These are phyloP conservation scores for Pisolithus orientalis DNA, from an alignment of 768 basidiomycete genomes.

Conservation along the genomic window DNA sequence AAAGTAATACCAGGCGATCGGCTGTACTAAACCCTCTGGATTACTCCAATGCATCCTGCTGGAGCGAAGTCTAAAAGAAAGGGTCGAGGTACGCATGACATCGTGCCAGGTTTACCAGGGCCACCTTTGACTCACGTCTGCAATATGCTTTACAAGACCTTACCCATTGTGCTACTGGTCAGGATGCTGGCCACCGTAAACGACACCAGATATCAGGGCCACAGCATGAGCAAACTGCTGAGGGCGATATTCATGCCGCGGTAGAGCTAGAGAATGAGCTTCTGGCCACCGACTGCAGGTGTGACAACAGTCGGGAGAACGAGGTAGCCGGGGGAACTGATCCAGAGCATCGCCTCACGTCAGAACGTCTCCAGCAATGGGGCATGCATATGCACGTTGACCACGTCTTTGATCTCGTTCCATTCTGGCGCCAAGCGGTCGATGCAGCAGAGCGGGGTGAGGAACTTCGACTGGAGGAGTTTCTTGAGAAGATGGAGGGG, in stretches of 20 bases:
- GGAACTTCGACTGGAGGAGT: slow-evolving; percentile 38
- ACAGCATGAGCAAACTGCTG: slow-evolving; percentile 24
- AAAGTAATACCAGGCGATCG: too few relatives aligned
- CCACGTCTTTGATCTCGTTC: slow-evolving; percentile 42
- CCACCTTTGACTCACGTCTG: not conserved
- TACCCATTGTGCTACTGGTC: slow-evolving; percentile 19
- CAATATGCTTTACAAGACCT: slow-evolving; percentile 16
- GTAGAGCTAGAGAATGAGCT: too few relatives aligned
- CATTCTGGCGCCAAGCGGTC: slow-evolving; percentile 48
- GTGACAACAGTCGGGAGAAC: slow-evolving; percentile 4
- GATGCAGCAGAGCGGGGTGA: slow-evolving; percentile 42
- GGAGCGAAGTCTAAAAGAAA: slow-evolving; percentile 16
- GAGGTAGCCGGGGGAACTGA: slow-evolving; percentile 16
- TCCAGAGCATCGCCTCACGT: slow-evolving; percentile 28
- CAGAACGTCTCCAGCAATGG: slow-evolving; percentile 22
- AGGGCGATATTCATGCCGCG: not conserved
- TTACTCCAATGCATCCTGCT: slow-evolving; percentile 17
- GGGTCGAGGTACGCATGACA: slow-evolving; percentile 11
- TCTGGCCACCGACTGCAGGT: not conserved
- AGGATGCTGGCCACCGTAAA: slow-evolving; percentile 12
- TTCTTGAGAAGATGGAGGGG: slow-evolving; percentile 36
- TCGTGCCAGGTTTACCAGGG: not conserved
- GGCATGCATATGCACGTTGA: slow-evolving; percentile 36
- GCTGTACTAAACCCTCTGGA: slow-evolving; percentile 8
- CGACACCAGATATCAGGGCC: slow-evolving; percentile 19